Conservation (phyloP, 805 yeast genomes). For the Candida orba region DNA sequence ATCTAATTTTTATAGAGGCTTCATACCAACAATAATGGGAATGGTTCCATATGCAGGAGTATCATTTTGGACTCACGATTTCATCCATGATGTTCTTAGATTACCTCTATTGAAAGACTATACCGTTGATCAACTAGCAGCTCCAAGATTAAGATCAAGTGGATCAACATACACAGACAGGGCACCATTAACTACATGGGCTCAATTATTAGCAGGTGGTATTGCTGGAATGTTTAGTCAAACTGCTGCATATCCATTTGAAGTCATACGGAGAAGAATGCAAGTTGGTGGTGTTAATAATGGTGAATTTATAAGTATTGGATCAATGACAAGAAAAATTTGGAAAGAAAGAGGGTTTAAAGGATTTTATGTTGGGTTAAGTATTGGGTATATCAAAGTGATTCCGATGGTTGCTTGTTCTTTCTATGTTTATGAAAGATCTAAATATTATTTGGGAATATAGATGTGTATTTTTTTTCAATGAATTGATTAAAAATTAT, state of each 20-base stretch:
- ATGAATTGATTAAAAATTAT: no score
- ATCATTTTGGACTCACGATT: slow-evolving; percentile 89
- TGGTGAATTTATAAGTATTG: slow-evolving; percentile 49
- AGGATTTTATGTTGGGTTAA: slow-evolving; percentile 91
- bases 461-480: background rate
- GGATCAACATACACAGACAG: slow-evolving; percentile 26
- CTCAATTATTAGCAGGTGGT: slow-evolving; percentile 92
- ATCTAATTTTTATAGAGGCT: slow-evolving; percentile 84
- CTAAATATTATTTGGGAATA: slow-evolving; percentile 65
- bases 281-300: slow-evolving; percentile 81
- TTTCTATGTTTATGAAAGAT: slow-evolving; percentile 86
- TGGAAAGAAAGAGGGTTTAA: slow-evolving; percentile 68
- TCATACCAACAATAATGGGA: slow-evolving; percentile 87
- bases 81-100: slow-evolving; percentile 79
- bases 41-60: slow-evolving; percentile 99
- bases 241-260: slow-evolving; percentile 95
- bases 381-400: slow-evolving; percentile 92
- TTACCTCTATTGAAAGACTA: slow-evolving; percentile 46
- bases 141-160: slow-evolving; percentile 9
- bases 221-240: slow-evolving; percentile 93
- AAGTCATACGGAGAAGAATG: slow-evolving; percentile 88
- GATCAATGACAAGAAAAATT: slow-evolving; percentile 50
- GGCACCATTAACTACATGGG: slow-evolving; percentile 78
- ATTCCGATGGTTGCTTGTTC: slow-evolving; percentile 97
- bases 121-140: slow-evolving; percentile 33